Base-by-base conservation (phyloP, 176 grass and related monocot genomes). In the Alopecurus myosuroides region DNA sequence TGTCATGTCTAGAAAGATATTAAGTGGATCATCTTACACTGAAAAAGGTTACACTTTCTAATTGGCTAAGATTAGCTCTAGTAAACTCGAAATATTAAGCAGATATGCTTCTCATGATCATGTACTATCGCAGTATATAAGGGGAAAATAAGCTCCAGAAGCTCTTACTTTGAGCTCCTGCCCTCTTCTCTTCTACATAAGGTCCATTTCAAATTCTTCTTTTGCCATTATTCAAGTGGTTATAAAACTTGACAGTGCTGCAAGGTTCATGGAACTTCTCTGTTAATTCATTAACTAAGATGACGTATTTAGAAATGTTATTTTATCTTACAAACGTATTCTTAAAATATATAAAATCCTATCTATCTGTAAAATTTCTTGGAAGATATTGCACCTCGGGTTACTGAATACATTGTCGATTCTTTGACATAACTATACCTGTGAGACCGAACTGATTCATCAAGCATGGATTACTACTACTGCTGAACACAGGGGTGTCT, bases 81-180 rank as follows among this genome's bases (percentile, higher is more conserved):
- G 79, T 76, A 76, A 77, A 84, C 69, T 78, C 34, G 70, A 77
- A 84, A 49, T 35, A 46, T 80, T 80, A 70, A 85, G 64, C 61
- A 85, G 78, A 85, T 73, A 82, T 82, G 70, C 77, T 81, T 67
- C 82, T 39, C 55, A 58, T 13, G 72, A 68, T 63, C 77, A 88
- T 85, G 70, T 70, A 72, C 48, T 28, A 63, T 41, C 63, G 22
- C 76, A 84, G 57, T 91, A 85, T 91, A 85, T 81, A 91, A 88
- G 63, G 63, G 82, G 70, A 44, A 34, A 69, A 60, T 53, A 56
- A 70, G 71, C 82, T 82, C 40, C 76, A 77, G 51, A 52, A 67
- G 69, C 41, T 5, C 48, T 81, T 80, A 91, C 77, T 72, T 88
- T 82, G 82, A 80, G 70, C 70, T 61, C 39, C 45, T 74, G 36